Base-by-base conservation (phyloP, 2,329 filamentous ascomycete species). In the Alternaria atra region DNA sequence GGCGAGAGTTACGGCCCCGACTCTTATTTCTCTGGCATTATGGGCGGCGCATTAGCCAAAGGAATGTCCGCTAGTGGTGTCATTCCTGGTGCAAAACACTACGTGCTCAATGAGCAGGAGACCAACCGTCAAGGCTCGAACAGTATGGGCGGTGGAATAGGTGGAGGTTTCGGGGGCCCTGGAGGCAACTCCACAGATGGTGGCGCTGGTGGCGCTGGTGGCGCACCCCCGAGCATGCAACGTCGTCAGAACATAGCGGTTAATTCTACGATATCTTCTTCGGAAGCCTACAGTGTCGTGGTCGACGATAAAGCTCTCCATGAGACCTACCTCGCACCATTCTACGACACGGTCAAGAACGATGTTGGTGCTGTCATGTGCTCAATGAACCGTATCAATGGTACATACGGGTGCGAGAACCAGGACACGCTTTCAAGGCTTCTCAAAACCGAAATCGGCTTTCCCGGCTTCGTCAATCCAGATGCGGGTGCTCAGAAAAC, bases 281-380 rank as follows among this genome's bases (percentile, higher is more conserved):
- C 35, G 15, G 15, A 37, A 37, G 13, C 15, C n/a, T 37, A 37
- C n/a, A 37, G 35, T 37, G 51, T 46, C 39, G 88, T 89, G 64
- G 79, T 89, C 3, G 87, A 89, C 58, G 88, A 90, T 71, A 84
- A 84, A 62, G 87, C 87, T 0, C 79, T 90, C 34, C 87, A 89
- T 63, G 88, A 90, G 72, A 80, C 85, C 15, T 90, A 90, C 53
- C 80, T 87, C 2, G 90, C 86, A 82, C 87, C 88, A 0, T 90
- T 89, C 59, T 83, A 86, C 66, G 85, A 90, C 58, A 83, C 84
- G 0, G 75, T 90, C 4, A 80, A 76, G 27, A 85, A 86, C 4
- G 87, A 87, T 1, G 83, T 83, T 0, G 85, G 80, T 0, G 85
- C 83, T 0, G 78, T 89, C 46, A 89, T 90, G 87, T 90, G 87